Percentiles rank a stretch among this genome's conserved stretches.
Evolutionary conservation across 192 early-diverging fungal genomes (phyloP).

Genomic region (Rhizophagus sp.): DNA sequence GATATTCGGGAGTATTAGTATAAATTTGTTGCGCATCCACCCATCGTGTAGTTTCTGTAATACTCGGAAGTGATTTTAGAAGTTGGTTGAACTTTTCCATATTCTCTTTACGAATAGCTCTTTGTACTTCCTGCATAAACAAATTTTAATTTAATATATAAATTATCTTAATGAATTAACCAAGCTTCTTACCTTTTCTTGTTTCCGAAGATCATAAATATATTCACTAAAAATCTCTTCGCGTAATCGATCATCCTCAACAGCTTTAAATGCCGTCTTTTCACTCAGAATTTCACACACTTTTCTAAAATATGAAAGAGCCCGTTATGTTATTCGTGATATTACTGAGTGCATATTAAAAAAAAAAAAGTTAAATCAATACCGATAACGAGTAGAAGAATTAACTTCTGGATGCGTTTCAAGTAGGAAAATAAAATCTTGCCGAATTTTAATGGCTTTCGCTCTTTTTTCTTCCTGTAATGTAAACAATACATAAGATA

Average conservation of each 20-base stretch:
- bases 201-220: constrained; percentile 60
- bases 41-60: constrained; percentile 64
- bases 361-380: not conserved
- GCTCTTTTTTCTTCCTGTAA: constrained; percentile 52
- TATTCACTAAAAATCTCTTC: constrained; percentile 73
- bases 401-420: constrained; percentile 50
- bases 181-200: constrained; percentile 57
- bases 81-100: constrained; percentile 61
- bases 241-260: constrained; percentile 61
- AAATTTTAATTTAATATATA: constrained; percentile 1
- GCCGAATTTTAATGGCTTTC: constrained; percentile 50
- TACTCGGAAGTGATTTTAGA: constrained; percentile 55
- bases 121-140: constrained; percentile 50
- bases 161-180: not conserved
- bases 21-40: constrained; percentile 53
- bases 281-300: constrained; percentile 55
- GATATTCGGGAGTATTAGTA: constrained; percentile 52
- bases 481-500: constrained; percentile 6
- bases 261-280: constrained; percentile 60
- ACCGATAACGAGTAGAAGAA: constrained; percentile 53
- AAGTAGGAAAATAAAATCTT: constrained; percentile 58
- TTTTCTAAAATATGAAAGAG: constrained; percentile 10
- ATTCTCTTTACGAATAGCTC: constrained; percentile 58
- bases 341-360: not conserved
- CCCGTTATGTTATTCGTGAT: not conserved